A percentile compares a stretch with the other conserved stretches of the same genome.
These are phyloP conservation scores for Candida namnaoensis DNA, from an alignment of 805 yeast species.

Conservation along the genomic window DNA sequence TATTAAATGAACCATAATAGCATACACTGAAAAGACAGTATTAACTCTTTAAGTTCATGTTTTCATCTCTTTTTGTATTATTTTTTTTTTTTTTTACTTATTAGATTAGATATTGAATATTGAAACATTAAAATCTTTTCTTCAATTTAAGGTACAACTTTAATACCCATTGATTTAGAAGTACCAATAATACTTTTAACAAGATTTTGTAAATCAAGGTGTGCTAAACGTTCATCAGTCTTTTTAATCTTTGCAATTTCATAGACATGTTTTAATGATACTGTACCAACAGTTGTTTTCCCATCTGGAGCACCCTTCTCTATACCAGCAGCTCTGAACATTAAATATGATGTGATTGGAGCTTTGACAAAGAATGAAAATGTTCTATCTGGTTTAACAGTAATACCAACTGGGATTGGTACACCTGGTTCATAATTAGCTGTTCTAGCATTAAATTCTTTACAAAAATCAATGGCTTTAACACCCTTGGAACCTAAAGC, in stretches of 20 bases:
- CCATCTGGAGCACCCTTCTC: slow-evolving; percentile 73
- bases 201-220: slow-evolving; percentile 62
- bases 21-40: too few species aligned
- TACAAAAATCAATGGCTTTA: slow-evolving; percentile 96
- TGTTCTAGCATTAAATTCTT: slow-evolving; percentile 96
- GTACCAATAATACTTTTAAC: slow-evolving; percentile 79
- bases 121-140: slow-evolving; percentile 59
- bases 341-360: slow-evolving; percentile 85
- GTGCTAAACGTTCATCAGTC: slow-evolving; percentile 72
- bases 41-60: too few species aligned
- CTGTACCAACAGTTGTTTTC: slow-evolving; percentile 50
- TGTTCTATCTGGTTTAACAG: slow-evolving; percentile 87
- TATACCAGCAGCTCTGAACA: slow-evolving; percentile 73
- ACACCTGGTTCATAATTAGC: slow-evolving; percentile 79
- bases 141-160: slow-evolving; percentile 57
- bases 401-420: slow-evolving; percentile 82
- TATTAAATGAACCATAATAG: too few species aligned
- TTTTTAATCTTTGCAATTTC: slow-evolving; percentile 93
- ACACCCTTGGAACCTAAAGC: slow-evolving; percentile 98
- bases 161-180: slow-evolving; percentile 85
- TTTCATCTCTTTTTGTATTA: too few species aligned
- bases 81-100: too few species aligned
- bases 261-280: slow-evolving; percentile 80
- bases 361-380: slow-evolving; percentile 81
- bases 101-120: too few species aligned